Base-by-base conservation (phyloP, 495 filamentous ascomycete genomes). In the Penicillium robsamsonii region DNA sequence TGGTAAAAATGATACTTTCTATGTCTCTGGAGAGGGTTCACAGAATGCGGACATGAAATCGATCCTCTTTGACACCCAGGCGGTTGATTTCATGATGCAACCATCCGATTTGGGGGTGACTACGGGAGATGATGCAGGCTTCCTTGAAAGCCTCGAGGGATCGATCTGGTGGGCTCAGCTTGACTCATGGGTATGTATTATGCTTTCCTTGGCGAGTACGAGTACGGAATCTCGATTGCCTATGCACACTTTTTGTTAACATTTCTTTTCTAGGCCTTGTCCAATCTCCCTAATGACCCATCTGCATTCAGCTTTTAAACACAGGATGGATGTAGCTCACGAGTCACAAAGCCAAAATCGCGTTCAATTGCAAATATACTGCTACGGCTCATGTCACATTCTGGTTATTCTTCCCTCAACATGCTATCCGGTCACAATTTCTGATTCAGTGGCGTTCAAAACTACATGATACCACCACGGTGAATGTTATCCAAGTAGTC, bases 131-230 rank as follows among this genome's bases (percentile, higher is more conserved):
- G 52, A 46, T 54, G 30, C 13, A 29, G 60, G 60, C 4, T 58
- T 67, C 43, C 56, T 72, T 41, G 66, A 72, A 8, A 72, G 60
- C 24, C 49, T 72, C 3, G 70, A 72, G 11, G 67, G 70, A 5
- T 67, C 68, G 2, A 57, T 66, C 20, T 70, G 68, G 67, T 72
- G 70, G 70, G 63, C 68, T 13, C 70, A 72, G n/a, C 47, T 72
- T 29, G 70, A 72, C 45, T 67, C 67, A 38, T 72, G 70, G 70
- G 70, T 72, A 46, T 45, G 65, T 63, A 13, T n/a, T 40, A 18
- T 8, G 9, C 35, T 38, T 47, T 7, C 2, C 31, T 25, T 38
- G 18, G 27, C 17, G 18, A 22, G 15, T n/a, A 8, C 35, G n/a
- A 17, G 6, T 38, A 17, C 35, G 6, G 35, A 17, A 38, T 8